phyloP scores from a whole-genome alignment of 768 basidiomycete species.

The Amanita pseudoporphyria region DNA sequence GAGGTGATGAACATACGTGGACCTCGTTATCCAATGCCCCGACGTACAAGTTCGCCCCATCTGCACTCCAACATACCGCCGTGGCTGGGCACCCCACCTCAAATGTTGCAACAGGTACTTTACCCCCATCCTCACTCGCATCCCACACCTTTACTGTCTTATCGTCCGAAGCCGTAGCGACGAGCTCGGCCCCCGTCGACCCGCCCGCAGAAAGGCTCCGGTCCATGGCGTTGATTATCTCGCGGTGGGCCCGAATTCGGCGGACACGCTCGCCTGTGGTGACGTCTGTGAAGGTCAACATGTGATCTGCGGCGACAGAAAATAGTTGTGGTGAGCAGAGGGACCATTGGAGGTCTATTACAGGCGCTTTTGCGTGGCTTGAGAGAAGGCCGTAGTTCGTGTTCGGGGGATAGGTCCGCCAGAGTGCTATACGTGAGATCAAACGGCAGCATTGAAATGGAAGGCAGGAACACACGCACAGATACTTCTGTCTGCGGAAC shows the following conservation, averaged over 20 bases:
- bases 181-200: conserved; percentile 64
- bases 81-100: conserved; percentile 89
- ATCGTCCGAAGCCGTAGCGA: conserved; percentile 88
- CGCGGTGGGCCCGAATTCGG: conserved; percentile 82
- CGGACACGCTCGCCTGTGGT: conserved; percentile 75
- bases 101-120: conserved; percentile 69
- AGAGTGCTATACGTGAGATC: conserved; percentile 46
- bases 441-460: not conserved
- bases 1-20: conserved; percentile 50
- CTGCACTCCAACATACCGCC: conserved; percentile 84
- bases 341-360: conserved; percentile 90
- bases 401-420: conserved; percentile 88
- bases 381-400: conserved; percentile 86
- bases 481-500: conserved; percentile 82
- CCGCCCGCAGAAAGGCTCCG: conserved; percentile 71
- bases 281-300: conserved; percentile 65
- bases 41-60: conserved; percentile 84
- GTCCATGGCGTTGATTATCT: conserved; percentile 86
- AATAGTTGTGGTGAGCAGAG: conserved; percentile 64
- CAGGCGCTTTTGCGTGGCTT: conserved; percentile 80
- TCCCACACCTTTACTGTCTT: conserved; percentile 91
- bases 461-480: conserved; percentile 45
- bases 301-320: conserved; percentile 87
- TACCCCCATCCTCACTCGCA: conserved; percentile 64
- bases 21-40: conserved; percentile 95